Evolutionary conservation across 257 asterid genomes (phyloP).

Genomic region (Echium plantagineum): DNA sequence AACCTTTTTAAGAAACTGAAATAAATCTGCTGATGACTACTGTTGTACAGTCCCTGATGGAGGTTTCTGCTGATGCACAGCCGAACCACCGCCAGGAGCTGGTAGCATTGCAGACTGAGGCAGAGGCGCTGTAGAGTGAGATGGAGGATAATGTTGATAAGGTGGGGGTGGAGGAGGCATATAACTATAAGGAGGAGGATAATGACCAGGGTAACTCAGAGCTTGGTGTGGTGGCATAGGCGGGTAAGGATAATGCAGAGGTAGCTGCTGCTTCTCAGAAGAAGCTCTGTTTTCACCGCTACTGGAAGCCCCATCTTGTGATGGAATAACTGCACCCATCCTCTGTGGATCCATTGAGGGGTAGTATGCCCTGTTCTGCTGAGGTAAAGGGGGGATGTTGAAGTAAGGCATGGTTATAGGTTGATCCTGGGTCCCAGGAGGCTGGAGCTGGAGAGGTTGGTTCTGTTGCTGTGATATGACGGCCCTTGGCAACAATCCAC

Average conservation of each 20-base stretch:
- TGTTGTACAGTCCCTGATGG: slow-evolving; percentile 10
- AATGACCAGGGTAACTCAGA: slow-evolving; percentile 58
- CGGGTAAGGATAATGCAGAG: slow-evolving; percentile 43
- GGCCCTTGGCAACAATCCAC: slow-evolving; percentile 80
- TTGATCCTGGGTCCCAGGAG: slow-evolving; percentile 43
- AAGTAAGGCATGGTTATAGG: slow-evolving; percentile 69
- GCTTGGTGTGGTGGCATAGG: slow-evolving; percentile 58
- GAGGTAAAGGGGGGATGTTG: slow-evolving; percentile 74
- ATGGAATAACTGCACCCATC: slow-evolving; percentile 71
- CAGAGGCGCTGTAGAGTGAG: slow-evolving; percentile 8
- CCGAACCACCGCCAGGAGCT: slow-evolving; percentile 24
- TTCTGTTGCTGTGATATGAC: slow-evolving; percentile 90
- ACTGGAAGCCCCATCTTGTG: slow-evolving; percentile 66
- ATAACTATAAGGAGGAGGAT: slow-evolving; percentile 46
- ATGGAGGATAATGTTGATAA: slow-evolving; percentile 42
- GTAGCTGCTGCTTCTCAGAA: slow-evolving; percentile 31
- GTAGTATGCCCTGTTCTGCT: slow-evolving; percentile 63
- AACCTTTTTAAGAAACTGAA: no score
- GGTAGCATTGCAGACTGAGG: slow-evolving; percentile 34
- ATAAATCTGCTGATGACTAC: neutral
- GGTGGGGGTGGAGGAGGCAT: slow-evolving; percentile 57
- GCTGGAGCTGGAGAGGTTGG: slow-evolving; percentile 48
- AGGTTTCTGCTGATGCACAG: slow-evolving; percentile 35
- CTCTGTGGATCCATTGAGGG: slow-evolving; percentile 99
- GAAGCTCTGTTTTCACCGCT: slow-evolving; percentile 39